Percentiles rank a stretch among this genome's conserved stretches.
phyloP scores from a whole-genome alignment of 1,139 yeast species.

The Nakaseomyces delphensis region DNA sequence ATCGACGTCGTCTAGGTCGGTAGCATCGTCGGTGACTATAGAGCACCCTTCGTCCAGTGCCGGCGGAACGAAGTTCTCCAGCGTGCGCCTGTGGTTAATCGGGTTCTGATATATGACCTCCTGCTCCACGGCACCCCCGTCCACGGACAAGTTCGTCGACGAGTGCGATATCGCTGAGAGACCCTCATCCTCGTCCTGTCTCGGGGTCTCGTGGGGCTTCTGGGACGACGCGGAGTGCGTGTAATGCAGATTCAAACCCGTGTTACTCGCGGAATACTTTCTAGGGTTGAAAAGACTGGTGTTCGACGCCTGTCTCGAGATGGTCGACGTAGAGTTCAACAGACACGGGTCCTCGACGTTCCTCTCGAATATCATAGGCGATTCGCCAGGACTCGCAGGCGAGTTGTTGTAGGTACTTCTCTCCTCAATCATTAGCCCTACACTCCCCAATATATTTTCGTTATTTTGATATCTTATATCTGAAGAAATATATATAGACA shows the following conservation, averaged over 20 bases:
- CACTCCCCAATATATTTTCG: too few relatives aligned
- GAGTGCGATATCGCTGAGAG: not conserved
- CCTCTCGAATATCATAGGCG: constrained; percentile 46
- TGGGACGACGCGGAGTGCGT: not conserved
- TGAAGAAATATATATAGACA: too few relatives aligned
- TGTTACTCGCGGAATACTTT: constrained; percentile 6
- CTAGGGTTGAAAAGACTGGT: constrained; percentile 8
- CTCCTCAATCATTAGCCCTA: too few relatives aligned
- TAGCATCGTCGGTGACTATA: constrained; percentile 47
- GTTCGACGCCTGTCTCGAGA: constrained; percentile 10
- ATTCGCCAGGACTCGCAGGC: constrained; percentile 1
- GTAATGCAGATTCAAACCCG: constrained; percentile 3
- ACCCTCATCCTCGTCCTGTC: not conserved
- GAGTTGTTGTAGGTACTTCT: not conserved
- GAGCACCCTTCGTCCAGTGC: constrained; percentile 74
- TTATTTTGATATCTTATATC: too few relatives aligned
- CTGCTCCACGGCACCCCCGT: constrained; percentile 1
- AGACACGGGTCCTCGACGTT: constrained; percentile 47
- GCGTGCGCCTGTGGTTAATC: constrained; percentile 37
- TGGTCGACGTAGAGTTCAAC: constrained; percentile 7
- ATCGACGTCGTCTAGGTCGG: constrained; percentile 61
- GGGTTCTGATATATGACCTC: constrained; percentile 10
- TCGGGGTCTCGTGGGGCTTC: not conserved
- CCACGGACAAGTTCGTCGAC: not conserved
- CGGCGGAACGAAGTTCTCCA: constrained; percentile 71